Conservation (phyloP, 768 basidiomycete species). For the Phylloporus sp. region DNA sequence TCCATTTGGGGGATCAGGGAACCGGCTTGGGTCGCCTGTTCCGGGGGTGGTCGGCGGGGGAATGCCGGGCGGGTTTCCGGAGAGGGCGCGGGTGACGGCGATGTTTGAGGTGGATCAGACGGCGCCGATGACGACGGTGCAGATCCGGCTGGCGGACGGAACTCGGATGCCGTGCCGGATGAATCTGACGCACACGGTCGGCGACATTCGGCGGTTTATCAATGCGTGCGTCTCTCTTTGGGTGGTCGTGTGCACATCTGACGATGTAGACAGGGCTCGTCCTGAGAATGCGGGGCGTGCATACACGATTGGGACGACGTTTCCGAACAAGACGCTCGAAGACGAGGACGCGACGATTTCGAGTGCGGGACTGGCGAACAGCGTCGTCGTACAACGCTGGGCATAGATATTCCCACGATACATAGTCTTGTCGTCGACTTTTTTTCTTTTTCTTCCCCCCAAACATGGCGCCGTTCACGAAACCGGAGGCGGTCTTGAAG, state of each 20-base stretch:
- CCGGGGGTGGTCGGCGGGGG: conserved; percentile 36
- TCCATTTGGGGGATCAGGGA: conserved; percentile 68
- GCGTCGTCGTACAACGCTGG: conserved; percentile 84
- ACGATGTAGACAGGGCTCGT: conserved; percentile 47
- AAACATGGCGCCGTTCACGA: conserved; percentile 81
- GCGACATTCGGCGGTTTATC: conserved; percentile 81
- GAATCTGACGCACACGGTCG: conserved; percentile 87
- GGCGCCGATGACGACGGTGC: conserved; percentile 82
- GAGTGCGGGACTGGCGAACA: conserved; percentile 68
- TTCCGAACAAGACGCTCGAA: conserved; percentile 73
- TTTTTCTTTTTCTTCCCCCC: background rate
- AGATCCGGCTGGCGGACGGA: conserved; percentile 87
- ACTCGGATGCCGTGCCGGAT: conserved; percentile 77
- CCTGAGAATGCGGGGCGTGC: conserved; percentile 56
- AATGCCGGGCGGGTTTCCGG: conserved; percentile 68
- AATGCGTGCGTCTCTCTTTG: conserved; percentile 65
- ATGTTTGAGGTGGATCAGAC: conserved; percentile 79
- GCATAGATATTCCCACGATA: conserved; percentile 29
- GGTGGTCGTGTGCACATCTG: background rate
- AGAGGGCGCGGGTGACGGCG: conserved; percentile 40
- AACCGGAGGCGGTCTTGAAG: conserved; percentile 87
- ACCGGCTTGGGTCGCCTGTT: conserved; percentile 76
- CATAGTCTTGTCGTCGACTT: background rate
- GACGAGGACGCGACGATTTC: conserved; percentile 64
- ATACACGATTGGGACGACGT: conserved; percentile 84